These are phyloP conservation scores for Byssochlamys sp. DNA, from an alignment of 2,329 filamentous ascomycete genomes.

Conservation along the genomic window DNA sequence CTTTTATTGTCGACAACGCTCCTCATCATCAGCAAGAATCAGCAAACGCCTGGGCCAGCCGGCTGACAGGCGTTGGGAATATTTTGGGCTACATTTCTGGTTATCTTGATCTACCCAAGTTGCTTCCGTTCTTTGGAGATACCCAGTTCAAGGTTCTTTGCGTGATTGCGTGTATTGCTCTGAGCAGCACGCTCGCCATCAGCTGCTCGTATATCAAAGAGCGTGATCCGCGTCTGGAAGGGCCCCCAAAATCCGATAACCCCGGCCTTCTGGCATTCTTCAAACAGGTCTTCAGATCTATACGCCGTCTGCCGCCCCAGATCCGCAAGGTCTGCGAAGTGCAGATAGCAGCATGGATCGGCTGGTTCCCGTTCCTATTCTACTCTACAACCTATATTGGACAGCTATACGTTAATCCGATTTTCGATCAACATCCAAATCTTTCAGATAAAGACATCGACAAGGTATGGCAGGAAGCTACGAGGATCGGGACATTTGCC, in stretches of 20 bases:
- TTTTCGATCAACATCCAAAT: constrained; percentile 64
- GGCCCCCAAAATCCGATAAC: constrained; percentile 49
- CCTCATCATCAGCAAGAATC: constrained; percentile 87
- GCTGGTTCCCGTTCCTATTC: constrained; percentile 91
- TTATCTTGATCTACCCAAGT: constrained; percentile 65
- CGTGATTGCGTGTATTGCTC: constrained; percentile 66
- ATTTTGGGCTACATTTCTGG: constrained; percentile 84
- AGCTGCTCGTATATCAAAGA: constrained; percentile 64
- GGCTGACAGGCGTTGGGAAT: constrained; percentile 77
- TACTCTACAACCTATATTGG: constrained; percentile 92
- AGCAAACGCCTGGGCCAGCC: constrained; percentile 88
- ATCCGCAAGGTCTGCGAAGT: constrained; percentile 72
- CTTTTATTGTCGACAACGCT: constrained; percentile 87
- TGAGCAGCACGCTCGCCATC: constrained; percentile 59
- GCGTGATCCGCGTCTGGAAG: constrained; percentile 67
- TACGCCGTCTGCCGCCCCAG: constrained; percentile 69
- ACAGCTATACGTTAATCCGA: constrained; percentile 82
- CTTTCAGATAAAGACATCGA: constrained; percentile 70
- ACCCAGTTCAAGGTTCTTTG: constrained; percentile 91
- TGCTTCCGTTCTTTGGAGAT: constrained; percentile 69
- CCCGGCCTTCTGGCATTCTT: constrained; percentile 71
- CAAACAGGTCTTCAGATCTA: constrained; percentile 62
- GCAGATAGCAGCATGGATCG: constrained; percentile 82
- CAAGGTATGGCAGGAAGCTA: constrained; percentile 70
- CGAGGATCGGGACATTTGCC: constrained; percentile 78